Percentiles rank a stretch among this genome's conserved stretches.
phyloP scores from a whole-genome alignment of 495 filamentous ascomycete genomes.

The Friedmanniomyces endolithicus region DNA sequence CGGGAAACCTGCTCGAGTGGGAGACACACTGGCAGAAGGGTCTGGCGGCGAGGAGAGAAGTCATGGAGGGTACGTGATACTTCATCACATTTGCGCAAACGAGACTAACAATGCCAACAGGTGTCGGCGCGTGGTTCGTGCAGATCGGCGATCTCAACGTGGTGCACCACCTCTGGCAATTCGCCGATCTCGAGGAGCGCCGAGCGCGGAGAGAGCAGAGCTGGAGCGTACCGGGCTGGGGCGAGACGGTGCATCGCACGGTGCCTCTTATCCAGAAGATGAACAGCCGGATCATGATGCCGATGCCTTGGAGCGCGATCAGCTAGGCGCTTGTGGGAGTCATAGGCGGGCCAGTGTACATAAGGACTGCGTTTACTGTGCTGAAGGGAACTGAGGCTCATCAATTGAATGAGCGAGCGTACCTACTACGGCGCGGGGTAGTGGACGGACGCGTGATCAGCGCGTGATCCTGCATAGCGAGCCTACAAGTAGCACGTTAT shows the following conservation, averaged over 20 bases:
- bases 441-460: no score
- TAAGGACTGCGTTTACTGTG: neutral
- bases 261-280: conserved; percentile 93
- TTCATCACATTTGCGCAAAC: neutral
- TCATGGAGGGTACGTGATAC: conserved; percentile 56
- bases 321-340: conserved; percentile 20
- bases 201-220: conserved; percentile 86
- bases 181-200: conserved; percentile 87
- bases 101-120: no score
- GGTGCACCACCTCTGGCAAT: conserved; percentile 97
- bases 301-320: conserved; percentile 92
- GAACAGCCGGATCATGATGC: conserved; percentile 85
- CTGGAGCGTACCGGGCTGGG: conserved; percentile 92
- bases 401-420: neutral
- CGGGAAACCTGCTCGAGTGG: conserved; percentile 93
- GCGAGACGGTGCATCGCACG: conserved; percentile 95
- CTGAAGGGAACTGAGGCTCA: neutral
- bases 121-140: conserved; percentile 96
- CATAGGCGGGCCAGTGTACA: neutral
- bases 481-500: no score
- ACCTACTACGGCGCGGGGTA: no score
- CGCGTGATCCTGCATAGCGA: no score
- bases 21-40: conserved; percentile 96
- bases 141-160: conserved; percentile 97
- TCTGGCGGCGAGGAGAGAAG: conserved; percentile 75